Percentiles rank a stretch among this genome's conserved stretches.
Conservation (phyloP, 202 grass and related monocot genomes). For the Cymbopogon flexuosus region DNA sequence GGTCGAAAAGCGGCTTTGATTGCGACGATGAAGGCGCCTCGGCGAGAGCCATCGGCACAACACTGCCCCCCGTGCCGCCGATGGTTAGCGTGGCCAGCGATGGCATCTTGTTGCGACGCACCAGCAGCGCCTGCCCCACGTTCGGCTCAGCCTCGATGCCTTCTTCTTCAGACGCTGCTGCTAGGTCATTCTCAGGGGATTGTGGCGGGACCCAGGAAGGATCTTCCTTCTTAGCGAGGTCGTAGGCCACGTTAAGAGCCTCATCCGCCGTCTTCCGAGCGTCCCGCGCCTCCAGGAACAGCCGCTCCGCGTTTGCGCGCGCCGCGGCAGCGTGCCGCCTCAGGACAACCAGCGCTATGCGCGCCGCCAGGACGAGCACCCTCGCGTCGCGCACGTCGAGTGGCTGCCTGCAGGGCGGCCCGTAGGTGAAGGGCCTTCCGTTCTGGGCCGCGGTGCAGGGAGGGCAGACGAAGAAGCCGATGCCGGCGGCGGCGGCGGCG, state of each 20-base stretch:
- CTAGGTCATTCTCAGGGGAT: background rate
- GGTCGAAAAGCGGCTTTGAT: background rate
- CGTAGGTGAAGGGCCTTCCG: slow-evolving; percentile 33
- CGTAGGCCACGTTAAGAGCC: background rate
- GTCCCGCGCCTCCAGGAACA: background rate
- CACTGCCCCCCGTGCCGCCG: background rate
- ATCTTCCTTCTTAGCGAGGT: background rate
- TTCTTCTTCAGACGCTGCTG: background rate
- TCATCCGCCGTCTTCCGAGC: background rate
- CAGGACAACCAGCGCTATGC: background rate
- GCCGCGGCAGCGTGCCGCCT: background rate
- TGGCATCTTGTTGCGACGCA: background rate
- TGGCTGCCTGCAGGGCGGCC: background rate
- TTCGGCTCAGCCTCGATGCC: background rate
- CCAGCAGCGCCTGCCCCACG: background rate
- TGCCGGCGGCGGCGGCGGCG: too few relatives aligned
- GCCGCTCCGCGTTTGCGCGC: background rate
- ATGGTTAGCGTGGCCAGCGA: background rate
- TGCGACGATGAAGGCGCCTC: background rate
- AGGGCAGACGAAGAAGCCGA: slow-evolving; percentile 55
- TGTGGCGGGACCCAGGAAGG: background rate
- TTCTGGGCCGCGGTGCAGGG: slow-evolving; percentile 31
- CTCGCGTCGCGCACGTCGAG: slow-evolving; percentile 11
- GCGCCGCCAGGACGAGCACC: background rate
- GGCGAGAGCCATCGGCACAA: background rate